Base-by-base conservation (phyloP, 2,329 filamentous ascomycete genomes). In the Aspergillus sp. region DNA sequence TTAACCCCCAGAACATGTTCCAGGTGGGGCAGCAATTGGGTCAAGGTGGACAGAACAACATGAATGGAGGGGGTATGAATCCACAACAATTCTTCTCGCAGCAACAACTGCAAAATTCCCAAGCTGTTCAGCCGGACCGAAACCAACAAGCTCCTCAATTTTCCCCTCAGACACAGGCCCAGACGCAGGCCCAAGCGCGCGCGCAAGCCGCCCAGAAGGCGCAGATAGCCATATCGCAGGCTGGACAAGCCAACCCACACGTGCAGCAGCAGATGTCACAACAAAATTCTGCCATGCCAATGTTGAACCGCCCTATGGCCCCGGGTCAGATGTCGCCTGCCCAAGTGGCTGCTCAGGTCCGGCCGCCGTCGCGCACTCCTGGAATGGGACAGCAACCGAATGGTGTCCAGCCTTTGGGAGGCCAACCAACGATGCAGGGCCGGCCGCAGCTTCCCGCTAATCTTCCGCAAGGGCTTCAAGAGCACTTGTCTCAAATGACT, bases 211-310 rank as follows among this genome's bases (percentile, higher is more conserved):
- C 78, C 12, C 74, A 77, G 56, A 78, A 80, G 57, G 76, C 76
- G 26, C 77, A 82, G 61, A 78, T 81, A 62, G 73, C 77, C 64
- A 75, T 79, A 73, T 73, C 60, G 68, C 78, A 73, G 75, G 78
- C 60, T 75, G 83, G 70, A 66, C 79, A 68, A 78, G 80, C 58
- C 73, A 71, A 67, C 57, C 62, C 72, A 18, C 75, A 78, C 58
- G 65, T 74, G 45, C 72, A 74, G 18, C 71, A 75, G 49, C 69
- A 75, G 63, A 67, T 78, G 64, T 54, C 75, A 57, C 75, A 80
- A 61, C 79, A 73, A 62, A 76, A 71, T 55, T 71, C 74, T 18
- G 72, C 68, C 11, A 76, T 79, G 72, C 66, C 76, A 12, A 78
- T 77, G 73, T 63, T 80, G 56, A 80, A 79, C 60, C 77, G 77